phyloP scores from a whole-genome alignment of 1,139 yeast species.

The Geotrichum histeridarum region DNA sequence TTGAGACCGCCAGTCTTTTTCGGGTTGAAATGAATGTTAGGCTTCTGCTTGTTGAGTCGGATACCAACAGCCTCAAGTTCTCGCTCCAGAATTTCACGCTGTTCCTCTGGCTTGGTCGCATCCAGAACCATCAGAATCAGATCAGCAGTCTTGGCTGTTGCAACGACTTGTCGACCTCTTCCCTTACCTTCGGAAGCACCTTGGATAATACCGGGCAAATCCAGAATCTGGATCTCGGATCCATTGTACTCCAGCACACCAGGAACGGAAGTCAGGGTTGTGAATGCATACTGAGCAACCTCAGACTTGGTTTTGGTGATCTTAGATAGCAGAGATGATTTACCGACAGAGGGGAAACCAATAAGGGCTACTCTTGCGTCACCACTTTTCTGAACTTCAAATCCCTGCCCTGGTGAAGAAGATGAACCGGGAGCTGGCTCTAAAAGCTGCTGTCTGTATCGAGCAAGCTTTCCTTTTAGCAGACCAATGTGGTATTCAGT shows the following conservation, averaged over 20 bases:
- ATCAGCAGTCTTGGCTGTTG: constrained; percentile 94
- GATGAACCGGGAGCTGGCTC: constrained; percentile 81
- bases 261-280: constrained; percentile 93
- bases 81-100: constrained; percentile 75
- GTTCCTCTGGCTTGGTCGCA: constrained; percentile 90
- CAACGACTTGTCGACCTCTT: constrained; percentile 93
- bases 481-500: constrained; percentile 95
- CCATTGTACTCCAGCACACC: constrained; percentile 93
- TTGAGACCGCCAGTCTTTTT: constrained; percentile 92
- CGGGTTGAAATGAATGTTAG: constrained; percentile 71
- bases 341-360: constrained; percentile 98
- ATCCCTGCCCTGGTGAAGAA: constrained; percentile 80
- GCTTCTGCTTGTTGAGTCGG: constrained; percentile 72
- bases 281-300: constrained; percentile 91
- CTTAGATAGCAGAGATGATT: constrained; percentile 76
- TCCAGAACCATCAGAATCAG: constrained; percentile 88
- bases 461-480: constrained; percentile 90
- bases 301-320: constrained; percentile 92
- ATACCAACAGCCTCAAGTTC: constrained; percentile 95
- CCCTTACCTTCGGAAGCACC: constrained; percentile 98
- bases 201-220: constrained; percentile 93
- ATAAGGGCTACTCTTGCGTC: constrained; percentile 93
- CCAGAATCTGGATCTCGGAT: constrained; percentile 93
- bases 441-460: constrained; percentile 81
- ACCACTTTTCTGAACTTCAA: constrained; percentile 92